Evolutionary conservation across 352 stramenopile genomes (phyloP).

Genomic region (Hyphochytrium catenoides): DNA sequence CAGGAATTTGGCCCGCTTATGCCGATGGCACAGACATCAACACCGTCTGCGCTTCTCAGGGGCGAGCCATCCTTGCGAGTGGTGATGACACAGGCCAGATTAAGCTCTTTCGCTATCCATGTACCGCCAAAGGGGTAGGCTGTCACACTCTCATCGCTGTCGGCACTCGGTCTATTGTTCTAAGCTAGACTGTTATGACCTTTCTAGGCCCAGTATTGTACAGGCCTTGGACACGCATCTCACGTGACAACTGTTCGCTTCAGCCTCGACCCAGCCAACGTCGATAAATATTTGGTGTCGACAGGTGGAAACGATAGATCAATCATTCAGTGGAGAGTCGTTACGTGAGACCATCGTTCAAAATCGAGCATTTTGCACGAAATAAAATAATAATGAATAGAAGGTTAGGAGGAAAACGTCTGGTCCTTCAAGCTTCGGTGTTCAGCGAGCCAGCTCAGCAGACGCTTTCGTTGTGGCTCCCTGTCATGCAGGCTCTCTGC

Average conservation of each 20-base stretch:
- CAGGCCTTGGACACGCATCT: conserved; percentile 25
- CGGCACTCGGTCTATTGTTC: not conserved
- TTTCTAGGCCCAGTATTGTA: conserved; percentile 7
- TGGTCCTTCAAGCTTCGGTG: no score
- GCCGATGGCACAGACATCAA: conserved; percentile 59
- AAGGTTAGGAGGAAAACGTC: no score
- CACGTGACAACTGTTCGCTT: conserved; percentile 40
- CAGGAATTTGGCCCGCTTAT: conserved; percentile 40
- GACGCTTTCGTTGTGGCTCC: no score
- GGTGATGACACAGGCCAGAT: conserved; percentile 57
- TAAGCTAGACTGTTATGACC: not conserved
- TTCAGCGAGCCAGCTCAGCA: no score
- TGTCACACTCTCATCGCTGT: not conserved
- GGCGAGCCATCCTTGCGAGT: conserved; percentile 29
- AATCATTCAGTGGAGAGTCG: conserved; percentile 35
- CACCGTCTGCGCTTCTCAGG: conserved; percentile 28
- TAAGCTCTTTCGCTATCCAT: conserved; percentile 58
- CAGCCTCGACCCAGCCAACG: conserved; percentile 21
- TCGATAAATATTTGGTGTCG: conserved; percentile 41
- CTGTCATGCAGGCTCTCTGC: no score
- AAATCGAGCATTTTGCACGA: no score
- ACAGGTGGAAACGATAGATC: conserved; percentile 36
- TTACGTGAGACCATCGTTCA: not conserved
- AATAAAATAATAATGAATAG: no score
- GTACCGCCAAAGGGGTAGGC: conserved; percentile 6